These are phyloP conservation scores for Carex arenaria DNA, from an alignment of 202 grass and related monocot genomes.

Conservation along the genomic window DNA sequence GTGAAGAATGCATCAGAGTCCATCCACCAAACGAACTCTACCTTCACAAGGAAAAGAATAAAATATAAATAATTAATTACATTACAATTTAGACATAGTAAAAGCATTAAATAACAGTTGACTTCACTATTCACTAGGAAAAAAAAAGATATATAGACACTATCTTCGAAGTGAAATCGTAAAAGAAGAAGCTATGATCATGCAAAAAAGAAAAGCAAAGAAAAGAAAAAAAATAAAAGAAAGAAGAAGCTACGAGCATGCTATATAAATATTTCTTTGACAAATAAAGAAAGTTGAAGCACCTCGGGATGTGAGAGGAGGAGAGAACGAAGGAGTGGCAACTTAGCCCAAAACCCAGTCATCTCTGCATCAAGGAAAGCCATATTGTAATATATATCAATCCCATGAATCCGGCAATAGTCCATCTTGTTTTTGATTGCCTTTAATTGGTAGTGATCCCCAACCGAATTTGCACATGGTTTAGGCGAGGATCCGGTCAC, in stretches of 20 bases:
- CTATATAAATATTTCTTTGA: neutral
- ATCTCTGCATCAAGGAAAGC: conserved; percentile 84
- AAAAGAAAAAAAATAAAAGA: too few species aligned
- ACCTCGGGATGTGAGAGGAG: conserved; percentile 78
- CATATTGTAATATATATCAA: conserved; percentile 87
- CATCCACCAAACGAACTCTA: conserved; percentile 94
- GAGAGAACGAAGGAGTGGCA: conserved; percentile 77
- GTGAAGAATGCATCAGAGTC: conserved; percentile 89
- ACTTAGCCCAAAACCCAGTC: conserved; percentile 89
- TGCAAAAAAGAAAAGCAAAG: too few species aligned
- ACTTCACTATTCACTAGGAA: neutral
- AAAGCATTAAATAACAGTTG: neutral
- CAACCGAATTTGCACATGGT: conserved; percentile 60
- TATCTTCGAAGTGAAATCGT: neutral
- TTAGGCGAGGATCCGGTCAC: conserved; percentile 71
- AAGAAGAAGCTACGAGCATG: neutral
- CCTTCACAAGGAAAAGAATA: conserved; percentile 11
- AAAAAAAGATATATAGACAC: neutral
- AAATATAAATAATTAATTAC: neutral
- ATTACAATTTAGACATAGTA: neutral
- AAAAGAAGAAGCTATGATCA: neutral
- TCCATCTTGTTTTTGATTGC: conserved; percentile 94
- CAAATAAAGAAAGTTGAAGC: neutral
- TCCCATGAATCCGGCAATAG: conserved; percentile 79
- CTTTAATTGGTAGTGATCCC: conserved; percentile 75